Percentiles rank a stretch among this genome's conserved stretches.
phyloP scores from a whole-genome alignment of 495 filamentous ascomycete species.

The Tuber indicum region DNA sequence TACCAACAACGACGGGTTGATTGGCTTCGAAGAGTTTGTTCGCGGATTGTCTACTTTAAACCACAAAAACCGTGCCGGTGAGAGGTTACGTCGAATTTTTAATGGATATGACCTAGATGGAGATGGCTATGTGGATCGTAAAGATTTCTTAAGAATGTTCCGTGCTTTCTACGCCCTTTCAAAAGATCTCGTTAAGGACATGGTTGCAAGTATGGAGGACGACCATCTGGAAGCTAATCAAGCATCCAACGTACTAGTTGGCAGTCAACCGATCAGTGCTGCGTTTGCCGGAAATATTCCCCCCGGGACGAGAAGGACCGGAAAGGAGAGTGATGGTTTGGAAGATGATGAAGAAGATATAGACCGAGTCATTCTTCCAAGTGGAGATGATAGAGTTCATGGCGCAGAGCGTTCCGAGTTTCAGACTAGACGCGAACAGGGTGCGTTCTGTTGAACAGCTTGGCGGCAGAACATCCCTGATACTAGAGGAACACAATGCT shows the following conservation, averaged over 20 bases:
- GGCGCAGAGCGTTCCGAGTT: conserved; percentile 7
- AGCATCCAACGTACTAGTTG: conserved; percentile 63
- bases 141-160: conserved; percentile 89
- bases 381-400: conserved; percentile 19
- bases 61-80: conserved; percentile 54
- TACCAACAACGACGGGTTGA: conserved; percentile 74
- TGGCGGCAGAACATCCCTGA: background rate
- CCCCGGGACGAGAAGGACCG: conserved; percentile 15
- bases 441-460: background rate
- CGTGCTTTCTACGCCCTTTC: conserved; percentile 80
- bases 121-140: conserved; percentile 79
- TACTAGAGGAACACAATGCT: background rate
- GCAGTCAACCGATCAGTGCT: conserved; percentile 71
- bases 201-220: conserved; percentile 74
- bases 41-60: conserved; percentile 75
- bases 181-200: conserved; percentile 75
- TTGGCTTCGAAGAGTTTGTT: conserved; percentile 91
- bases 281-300: conserved; percentile 63
- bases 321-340: conserved; percentile 15
- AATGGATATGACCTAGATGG: conserved; percentile 83
- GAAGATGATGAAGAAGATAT: conserved; percentile 21
- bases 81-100: conserved; percentile 70
- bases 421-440: background rate
- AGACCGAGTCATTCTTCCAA: conserved; percentile 21
- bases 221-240: conserved; percentile 65